Conservation (phyloP, 2,329 filamentous ascomycete species). For the Penicillium sp. region DNA sequence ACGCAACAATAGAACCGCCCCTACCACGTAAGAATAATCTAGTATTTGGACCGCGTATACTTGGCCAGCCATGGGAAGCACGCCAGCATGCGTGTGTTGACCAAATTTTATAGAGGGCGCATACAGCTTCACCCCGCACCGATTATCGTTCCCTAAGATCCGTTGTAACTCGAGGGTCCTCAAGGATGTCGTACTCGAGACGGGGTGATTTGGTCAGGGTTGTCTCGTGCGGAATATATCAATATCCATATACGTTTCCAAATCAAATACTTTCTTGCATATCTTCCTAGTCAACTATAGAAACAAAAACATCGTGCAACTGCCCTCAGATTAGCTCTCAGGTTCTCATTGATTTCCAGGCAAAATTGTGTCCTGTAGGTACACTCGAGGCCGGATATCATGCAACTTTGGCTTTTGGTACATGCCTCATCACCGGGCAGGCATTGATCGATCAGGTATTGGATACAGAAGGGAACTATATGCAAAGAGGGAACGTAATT, state of each 20-base stretch:
- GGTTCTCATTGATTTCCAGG: slow-evolving; percentile 51
- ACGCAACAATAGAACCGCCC: no score
- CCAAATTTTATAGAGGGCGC: no score
- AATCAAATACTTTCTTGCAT: not conserved
- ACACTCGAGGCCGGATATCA: slow-evolving; percentile 43
- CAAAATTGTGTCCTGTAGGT: slow-evolving; percentile 22
- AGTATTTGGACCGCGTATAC: no score
- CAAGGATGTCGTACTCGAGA: no score
- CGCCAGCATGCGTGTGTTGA: no score
- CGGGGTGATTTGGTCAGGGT: not conserved
- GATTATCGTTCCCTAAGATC: no score
- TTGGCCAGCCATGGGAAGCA: no score
- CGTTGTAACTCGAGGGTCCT: no score
- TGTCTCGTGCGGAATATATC: not conserved
- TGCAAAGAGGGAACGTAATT: slow-evolving; percentile 17
- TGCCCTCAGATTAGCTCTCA: slow-evolving; percentile 54
- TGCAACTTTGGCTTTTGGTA: slow-evolving; percentile 53
- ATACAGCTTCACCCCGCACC: no score
- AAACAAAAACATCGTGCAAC: not conserved
- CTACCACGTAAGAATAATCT: no score
- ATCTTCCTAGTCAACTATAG: not conserved
- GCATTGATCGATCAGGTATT: not conserved
- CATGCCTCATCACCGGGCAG: slow-evolving; percentile 45
- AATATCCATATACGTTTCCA: not conserved
- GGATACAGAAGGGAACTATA: not conserved